phyloP scores from a whole-genome alignment of 2,329 filamentous ascomycete genomes.

The Daldinia eschscholtzii region DNA sequence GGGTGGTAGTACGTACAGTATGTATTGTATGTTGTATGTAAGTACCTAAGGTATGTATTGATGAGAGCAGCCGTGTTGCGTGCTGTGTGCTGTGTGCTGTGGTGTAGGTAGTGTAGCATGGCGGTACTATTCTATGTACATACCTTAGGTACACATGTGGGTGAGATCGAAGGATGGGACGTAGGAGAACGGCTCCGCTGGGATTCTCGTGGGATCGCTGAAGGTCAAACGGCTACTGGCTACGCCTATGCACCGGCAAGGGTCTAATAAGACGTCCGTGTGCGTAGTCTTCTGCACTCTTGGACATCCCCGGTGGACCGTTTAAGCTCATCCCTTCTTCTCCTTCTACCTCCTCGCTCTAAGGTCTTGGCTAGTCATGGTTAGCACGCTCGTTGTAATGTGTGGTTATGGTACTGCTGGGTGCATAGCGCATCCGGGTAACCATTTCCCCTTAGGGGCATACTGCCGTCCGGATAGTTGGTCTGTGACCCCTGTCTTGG shows the following conservation, averaged over 20 bases:
- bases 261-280: constrained; percentile 46
- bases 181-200: constrained; percentile 52
- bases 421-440: constrained; percentile 49
- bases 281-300: constrained; percentile 42
- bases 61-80: constrained; percentile 40
- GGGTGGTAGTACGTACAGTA: constrained; percentile 38
- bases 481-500: constrained; percentile 49
- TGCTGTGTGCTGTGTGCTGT: not conserved
- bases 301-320: constrained; percentile 46
- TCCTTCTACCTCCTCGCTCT: constrained; percentile 30
- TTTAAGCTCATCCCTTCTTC: constrained; percentile 48
- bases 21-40: constrained; percentile 5
- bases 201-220: constrained; percentile 54
- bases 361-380: constrained; percentile 45
- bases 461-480: constrained; percentile 52
- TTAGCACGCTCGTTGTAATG: constrained; percentile 33
- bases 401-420: constrained; percentile 39
- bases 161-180: constrained; percentile 51
- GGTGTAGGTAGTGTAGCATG: not conserved
- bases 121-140: not conserved
- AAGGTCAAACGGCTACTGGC: constrained; percentile 57
- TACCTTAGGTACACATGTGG: constrained; percentile 48
- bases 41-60: constrained; percentile 31
- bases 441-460: constrained; percentile 51
- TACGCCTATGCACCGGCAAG: constrained; percentile 44